These are phyloP conservation scores for Aspergillus fumigatus DNA, from an alignment of 2,329 filamentous ascomycete species.

Conservation along the genomic window DNA sequence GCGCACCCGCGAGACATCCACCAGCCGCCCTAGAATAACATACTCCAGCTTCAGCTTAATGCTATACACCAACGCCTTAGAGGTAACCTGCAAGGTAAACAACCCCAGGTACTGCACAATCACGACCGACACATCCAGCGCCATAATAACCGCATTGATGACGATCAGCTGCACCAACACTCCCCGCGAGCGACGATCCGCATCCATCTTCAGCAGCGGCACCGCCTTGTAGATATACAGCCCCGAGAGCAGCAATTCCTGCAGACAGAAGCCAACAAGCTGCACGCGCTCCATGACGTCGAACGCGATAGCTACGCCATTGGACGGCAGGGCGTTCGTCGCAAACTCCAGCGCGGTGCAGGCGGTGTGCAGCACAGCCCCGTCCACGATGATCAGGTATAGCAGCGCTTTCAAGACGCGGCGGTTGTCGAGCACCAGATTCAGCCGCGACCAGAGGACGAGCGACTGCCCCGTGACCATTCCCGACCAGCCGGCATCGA, in stretches of 20 bases:
- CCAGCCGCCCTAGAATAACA: conserved; percentile 40
- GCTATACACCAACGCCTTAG: conserved; percentile 44
- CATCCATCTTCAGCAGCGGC: conserved; percentile 44
- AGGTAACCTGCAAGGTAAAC: conserved; percentile 41
- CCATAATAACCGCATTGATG: conserved; percentile 44
- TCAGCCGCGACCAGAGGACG: conserved; percentile 47
- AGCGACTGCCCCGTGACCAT: conserved; percentile 48
- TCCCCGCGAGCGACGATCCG: conserved; percentile 32
- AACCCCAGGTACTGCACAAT: conserved; percentile 38
- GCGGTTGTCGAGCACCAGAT: conserved; percentile 39
- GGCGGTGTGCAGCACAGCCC: conserved; percentile 39
- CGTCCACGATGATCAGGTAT: conserved; percentile 43
- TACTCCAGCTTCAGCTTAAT: conserved; percentile 47
- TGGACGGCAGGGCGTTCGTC: conserved; percentile 23
- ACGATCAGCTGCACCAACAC: conserved; percentile 42
- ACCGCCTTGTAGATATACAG: conserved; percentile 51
- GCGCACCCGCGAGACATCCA: conserved; percentile 18
- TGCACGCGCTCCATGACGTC: conserved; percentile 50
- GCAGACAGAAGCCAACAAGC: conserved; percentile 51
- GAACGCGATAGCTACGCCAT: conserved; percentile 29
- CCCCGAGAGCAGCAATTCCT: conserved; percentile 50
- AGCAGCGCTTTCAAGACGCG: conserved; percentile 35
- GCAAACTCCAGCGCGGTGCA: conserved; percentile 41
- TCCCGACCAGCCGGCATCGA: conserved; percentile 41
- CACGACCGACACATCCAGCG: conserved; percentile 42